These are phyloP conservation scores for Eucalyptus erythrocorys DNA, from an alignment of 345 rosid species.

Conservation along the genomic window DNA sequence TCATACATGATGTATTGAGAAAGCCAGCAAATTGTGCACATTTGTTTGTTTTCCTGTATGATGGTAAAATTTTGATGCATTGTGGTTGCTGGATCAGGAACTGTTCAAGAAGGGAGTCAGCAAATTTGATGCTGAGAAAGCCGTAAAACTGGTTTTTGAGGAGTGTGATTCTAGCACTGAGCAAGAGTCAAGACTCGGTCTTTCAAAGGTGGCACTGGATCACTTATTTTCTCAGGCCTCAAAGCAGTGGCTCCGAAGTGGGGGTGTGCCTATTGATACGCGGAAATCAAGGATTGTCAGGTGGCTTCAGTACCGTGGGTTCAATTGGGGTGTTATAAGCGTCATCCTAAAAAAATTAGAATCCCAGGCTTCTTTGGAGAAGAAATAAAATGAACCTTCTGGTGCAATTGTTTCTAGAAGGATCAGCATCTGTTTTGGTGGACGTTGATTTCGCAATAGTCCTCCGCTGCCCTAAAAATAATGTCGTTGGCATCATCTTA, in stretches of 20 bases:
- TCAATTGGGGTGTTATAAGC: constrained; percentile 57
- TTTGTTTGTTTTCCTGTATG: neutral
- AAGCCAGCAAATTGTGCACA: neutral
- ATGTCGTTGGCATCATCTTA: neutral
- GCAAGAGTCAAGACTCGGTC: constrained; percentile 28
- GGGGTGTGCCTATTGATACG: constrained; percentile 43
- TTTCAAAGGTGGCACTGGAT: constrained; percentile 57
- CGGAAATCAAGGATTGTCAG: constrained; percentile 67
- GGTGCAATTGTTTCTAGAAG: neutral
- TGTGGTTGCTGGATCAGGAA: constrained; percentile 27
- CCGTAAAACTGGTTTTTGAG: constrained; percentile 63
- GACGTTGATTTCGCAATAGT: neutral
- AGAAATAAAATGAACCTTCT: neutral
- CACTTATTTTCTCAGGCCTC: constrained; percentile 56
- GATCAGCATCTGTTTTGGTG: neutral
- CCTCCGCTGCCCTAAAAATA: neutral
- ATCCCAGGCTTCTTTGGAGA: constrained; percentile 17
- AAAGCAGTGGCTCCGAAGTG: constrained; percentile 62
- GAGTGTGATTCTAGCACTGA: constrained; percentile 22
- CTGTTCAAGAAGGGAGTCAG: constrained; percentile 56
- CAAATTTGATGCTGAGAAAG: constrained; percentile 39
- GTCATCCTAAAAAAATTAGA: constrained; percentile 53
- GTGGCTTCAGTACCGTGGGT: constrained; percentile 92
- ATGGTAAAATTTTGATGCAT: neutral
- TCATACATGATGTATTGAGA: neutral